Evolutionary conservation across 352 stramenopile species (phyloP), one percentile per base, ranked within the genome.

Genomic region (Phytophthora vignae): DNA sequence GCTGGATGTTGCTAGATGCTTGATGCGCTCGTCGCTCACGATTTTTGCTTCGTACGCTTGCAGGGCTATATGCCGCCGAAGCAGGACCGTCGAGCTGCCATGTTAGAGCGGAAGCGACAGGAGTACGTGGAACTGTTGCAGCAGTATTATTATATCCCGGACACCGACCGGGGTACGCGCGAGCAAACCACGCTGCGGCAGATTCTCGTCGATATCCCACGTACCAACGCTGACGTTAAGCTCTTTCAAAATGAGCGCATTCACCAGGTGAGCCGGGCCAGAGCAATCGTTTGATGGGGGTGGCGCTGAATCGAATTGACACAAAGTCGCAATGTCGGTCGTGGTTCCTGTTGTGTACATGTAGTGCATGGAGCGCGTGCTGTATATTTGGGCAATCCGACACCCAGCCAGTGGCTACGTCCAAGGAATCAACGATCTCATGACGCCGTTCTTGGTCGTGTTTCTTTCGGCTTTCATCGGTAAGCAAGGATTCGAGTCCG

Each of bases 301-400:
- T 48, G 33, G 33, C 33, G 33, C 10, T 56, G 38, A 7, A 21
- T 40, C 21, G n/a, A n/a, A 33, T 55, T 71, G 62, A n/a, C n/a
- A 71, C 36, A 44, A 10, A 33, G 27, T 1, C 55, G 31, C 1
- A 38, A 17, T 54, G 14, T 21, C 29, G 46, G 14, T 42, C 63
- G 33, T 64, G 19, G 33, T 64, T 64, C 15, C 38, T 21, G 8
- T 61, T 25, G 22, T 53, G n/a, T 53, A 40, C n/a, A n/a, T 52
- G 73, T 50, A 96, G 78, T 91, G 88, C 60, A 96, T 99, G 80
- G 93, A 98, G 67, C 85, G 98, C 19, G 86, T 99, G 29, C 83
- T 99, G 25, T 99, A 99, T 85, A 98, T 99, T 67, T 99, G 98
- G 98, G 97, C 97, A 25, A 98, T 99, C 76, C 87, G 98, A 44